These are phyloP conservation scores for Vanrija sp. DNA, from an alignment of 1,284 basidiomycete species.

Conservation along the genomic window DNA sequence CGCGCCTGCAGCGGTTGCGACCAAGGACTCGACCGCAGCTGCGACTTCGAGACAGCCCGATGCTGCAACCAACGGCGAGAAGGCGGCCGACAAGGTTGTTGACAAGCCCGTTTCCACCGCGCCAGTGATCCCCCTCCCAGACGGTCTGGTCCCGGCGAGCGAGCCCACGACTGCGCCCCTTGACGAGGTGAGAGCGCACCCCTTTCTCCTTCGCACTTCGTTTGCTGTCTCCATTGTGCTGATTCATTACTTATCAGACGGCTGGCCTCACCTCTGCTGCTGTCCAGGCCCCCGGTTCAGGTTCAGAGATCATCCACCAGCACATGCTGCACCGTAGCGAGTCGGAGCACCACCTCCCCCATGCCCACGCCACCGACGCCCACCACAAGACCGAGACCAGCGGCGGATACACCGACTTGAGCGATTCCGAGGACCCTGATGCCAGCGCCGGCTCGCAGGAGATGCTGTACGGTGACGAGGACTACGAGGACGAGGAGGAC, in stretches of 20 bases:
- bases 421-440: constrained; percentile 39
- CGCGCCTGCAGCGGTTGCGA: background rate
- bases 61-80: constrained; percentile 7
- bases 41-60: background rate
- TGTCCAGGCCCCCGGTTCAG: constrained; percentile 67
- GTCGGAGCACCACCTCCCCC: constrained; percentile 29
- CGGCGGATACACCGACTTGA: constrained; percentile 37
- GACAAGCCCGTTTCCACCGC: too few relatives aligned
- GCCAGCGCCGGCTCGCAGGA: constrained; percentile 51
- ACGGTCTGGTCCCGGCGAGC: constrained; percentile 24
- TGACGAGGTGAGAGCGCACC: constrained; percentile 35
- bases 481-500: constrained; percentile 70
- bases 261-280: constrained; percentile 64
- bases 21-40: background rate
- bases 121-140: too few relatives aligned
- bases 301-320: constrained; percentile 43
- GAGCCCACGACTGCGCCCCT: constrained; percentile 35
- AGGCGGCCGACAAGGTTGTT: too few relatives aligned
- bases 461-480: constrained; percentile 50
- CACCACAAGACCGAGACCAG: constrained; percentile 28
- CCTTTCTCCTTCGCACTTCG: background rate
- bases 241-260: constrained; percentile 51
- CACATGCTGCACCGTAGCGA: constrained; percentile 29
- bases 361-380: constrained; percentile 9
- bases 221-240: background rate